These are phyloP conservation scores for Pseudogymnoascus sp. DNA, from an alignment of 2,329 filamentous ascomycete genomes.

Conservation along the genomic window DNA sequence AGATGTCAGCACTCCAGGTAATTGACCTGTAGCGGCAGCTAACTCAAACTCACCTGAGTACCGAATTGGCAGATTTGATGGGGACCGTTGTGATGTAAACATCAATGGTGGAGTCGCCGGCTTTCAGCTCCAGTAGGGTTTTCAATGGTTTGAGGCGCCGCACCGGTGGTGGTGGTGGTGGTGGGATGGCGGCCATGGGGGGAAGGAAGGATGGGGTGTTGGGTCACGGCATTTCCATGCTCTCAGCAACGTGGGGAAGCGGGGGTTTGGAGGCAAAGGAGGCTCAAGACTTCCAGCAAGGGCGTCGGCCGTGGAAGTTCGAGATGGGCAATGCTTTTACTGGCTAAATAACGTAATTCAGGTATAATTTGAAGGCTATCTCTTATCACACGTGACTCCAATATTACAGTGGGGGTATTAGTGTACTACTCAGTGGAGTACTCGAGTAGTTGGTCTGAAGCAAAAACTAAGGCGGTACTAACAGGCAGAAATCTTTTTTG, in stretches of 20 bases:
- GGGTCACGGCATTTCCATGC: background rate
- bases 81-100: constrained; percentile 66
- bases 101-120: constrained; percentile 48
- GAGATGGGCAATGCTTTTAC: background rate
- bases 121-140: constrained; percentile 53
- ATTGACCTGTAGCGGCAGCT: background rate
- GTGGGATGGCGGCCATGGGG: background rate
- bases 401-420: background rate
- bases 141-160: constrained; percentile 49
- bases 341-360: background rate
- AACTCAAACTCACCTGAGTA: constrained; percentile 62
- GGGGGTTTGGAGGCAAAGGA: background rate
- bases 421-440: no score
- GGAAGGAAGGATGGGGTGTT: background rate
- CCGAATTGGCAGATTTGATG: constrained; percentile 59
- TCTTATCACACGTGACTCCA: background rate
- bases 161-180: background rate
- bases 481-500: constrained; percentile 2
- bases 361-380: background rate
- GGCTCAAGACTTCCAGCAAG: background rate
- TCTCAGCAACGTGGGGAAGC: background rate
- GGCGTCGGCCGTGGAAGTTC: background rate
- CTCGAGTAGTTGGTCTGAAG: no score
- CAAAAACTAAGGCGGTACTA: background rate
- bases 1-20: constrained; percentile 10